These are phyloP conservation scores for Mycena indigotica DNA, from an alignment of 768 basidiomycete genomes.

Conservation along the genomic window DNA sequence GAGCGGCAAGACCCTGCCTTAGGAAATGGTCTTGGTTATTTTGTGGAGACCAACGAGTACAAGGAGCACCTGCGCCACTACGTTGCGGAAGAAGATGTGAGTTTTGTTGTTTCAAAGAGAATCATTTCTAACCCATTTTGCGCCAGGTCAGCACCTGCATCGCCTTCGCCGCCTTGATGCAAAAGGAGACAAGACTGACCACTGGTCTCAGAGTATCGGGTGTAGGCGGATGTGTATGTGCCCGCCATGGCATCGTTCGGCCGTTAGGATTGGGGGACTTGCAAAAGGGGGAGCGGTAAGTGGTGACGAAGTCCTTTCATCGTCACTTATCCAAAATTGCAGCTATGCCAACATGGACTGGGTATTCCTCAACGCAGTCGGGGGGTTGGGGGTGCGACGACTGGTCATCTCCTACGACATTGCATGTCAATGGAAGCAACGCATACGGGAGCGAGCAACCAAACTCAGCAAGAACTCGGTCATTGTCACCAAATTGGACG, in stretches of 20 bases:
- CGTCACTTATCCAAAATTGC: no score
- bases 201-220: conserved; percentile 1
- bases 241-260: conserved; percentile 14
- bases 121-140: neutral
- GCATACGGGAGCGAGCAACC: neutral
- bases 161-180: no score
- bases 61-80: no score
- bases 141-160: conserved; percentile 12
- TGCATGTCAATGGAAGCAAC: no score
- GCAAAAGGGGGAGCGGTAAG: no score
- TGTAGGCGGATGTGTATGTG: no score
- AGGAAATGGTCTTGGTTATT: no score
- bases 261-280: no score
- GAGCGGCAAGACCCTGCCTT: no score
- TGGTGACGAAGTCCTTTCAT: no score
- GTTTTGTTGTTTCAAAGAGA: no score
- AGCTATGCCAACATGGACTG: conserved; percentile 29
- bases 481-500: neutral
- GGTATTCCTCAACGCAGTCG: conserved; percentile 17
- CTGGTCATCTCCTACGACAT: conserved; percentile 6
- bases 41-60: conserved; percentile 6
- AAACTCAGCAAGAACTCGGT: neutral
- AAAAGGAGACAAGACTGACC: conserved; percentile 11
- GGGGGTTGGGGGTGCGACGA: neutral
- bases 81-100: no score